Base-by-base conservation (phyloP, 805 yeast species). In the Candida ovalis region DNA sequence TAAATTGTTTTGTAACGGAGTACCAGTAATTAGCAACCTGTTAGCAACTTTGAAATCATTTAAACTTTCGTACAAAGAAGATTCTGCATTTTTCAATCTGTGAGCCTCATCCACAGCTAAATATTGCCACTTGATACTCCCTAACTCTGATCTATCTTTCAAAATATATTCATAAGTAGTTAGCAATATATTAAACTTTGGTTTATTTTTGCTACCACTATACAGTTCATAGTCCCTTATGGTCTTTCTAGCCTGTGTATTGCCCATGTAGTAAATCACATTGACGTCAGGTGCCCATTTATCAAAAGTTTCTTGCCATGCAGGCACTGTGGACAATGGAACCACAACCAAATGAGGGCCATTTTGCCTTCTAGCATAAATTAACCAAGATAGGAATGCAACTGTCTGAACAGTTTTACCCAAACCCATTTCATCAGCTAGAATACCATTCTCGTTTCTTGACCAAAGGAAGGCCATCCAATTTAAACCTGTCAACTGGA, bases 381-480 rank as follows among this genome's bases (percentile, higher is more conserved):
- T 81, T 44, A 94, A 76, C 98, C 99, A 94, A 41, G 96, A 86
- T 54, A 94, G 73, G 62, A 94, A 94, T 2, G 96, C 79, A 13
- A 94, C 96, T 0, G 98, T 94, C 69, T 94, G 99, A 15, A 94
- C 97, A 9, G 99, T 94, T 63, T 94, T 94, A 54, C 99, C 99
- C 46, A 94, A 76, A 47, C 99, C 99, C 99, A 94, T 94, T 68
- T 94, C 99, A 72, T 94, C 99, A 4, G 99, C 99, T 38, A 94
- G 72, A 44, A 94, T 94, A 47, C 99, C 98, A 67, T 94, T 94
- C 70, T 94, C 97, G 67, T 92, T 88, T 60, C 97, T 80, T 3
- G 96, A 88, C 99, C 99, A 94, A 52, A 94, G 72, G 65, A 92
- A 94, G 0, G 99, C 99, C 99, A 94, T 94, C 99, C 99, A 94